Conservation (phyloP, 768 basidiomycete genomes). For the Kwoniella mangroviensis region DNA sequence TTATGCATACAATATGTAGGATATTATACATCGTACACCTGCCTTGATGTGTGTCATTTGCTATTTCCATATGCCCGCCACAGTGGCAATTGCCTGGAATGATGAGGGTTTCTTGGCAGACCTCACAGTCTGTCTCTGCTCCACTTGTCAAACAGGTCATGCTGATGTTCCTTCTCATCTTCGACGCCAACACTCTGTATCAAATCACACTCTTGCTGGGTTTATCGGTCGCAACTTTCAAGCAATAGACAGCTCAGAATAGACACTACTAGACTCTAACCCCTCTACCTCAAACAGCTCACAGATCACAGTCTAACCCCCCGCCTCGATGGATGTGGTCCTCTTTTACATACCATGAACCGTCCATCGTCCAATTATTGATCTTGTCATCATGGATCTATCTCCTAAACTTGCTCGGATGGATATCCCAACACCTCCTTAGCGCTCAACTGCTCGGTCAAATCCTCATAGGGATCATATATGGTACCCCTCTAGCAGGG, state of each 20-base stretch:
- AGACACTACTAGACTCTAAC: background rate
- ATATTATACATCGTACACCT: too few relatives aligned
- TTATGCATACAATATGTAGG: too few relatives aligned
- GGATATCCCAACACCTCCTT: constrained; percentile 59
- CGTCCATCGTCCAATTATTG: constrained; percentile 58
- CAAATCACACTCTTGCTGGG: too few relatives aligned
- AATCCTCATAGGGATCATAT: constrained; percentile 65
- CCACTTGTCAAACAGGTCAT: background rate
- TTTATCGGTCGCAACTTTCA: too few relatives aligned
- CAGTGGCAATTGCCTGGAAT: too few relatives aligned
- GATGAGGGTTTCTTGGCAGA: too few relatives aligned
- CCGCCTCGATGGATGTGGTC: constrained; percentile 31
- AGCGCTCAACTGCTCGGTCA: constrained; percentile 65
- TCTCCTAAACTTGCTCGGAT: constrained; percentile 63
- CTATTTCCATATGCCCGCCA: too few relatives aligned
- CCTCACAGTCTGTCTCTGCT: background rate
- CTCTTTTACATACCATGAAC: constrained; percentile 58
- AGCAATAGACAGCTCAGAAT: too few relatives aligned
- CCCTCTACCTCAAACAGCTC: background rate
- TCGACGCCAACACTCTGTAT: background rate
- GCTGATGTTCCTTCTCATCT: background rate
- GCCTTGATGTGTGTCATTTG: too few relatives aligned
- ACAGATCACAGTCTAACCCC: too few relatives aligned
- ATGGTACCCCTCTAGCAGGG: constrained; percentile 63
- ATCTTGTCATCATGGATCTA: constrained; percentile 65